Percentiles rank a stretch among this genome's conserved stretches.
Evolutionary conservation across 768 basidiomycete genomes (phyloP).

Genomic region (Coprinellus micaceus): DNA sequence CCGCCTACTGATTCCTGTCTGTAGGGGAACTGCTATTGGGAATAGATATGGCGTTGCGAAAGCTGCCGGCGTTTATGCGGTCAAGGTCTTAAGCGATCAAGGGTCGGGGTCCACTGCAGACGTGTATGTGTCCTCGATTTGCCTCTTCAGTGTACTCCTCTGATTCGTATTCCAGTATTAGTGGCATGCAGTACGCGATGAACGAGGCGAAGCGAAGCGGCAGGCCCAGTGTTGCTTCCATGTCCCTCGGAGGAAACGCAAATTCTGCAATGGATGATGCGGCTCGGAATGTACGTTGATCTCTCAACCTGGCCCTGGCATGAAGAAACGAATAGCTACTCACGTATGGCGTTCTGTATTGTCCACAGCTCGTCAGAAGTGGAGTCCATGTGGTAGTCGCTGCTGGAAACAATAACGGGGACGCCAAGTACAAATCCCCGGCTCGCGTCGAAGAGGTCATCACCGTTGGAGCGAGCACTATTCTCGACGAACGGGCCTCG

Average conservation of each 20-base stretch:
- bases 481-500: constrained; percentile 22
- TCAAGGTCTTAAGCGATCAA: constrained; percentile 37
- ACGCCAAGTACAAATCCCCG: constrained; percentile 23
- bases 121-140: constrained; percentile 17
- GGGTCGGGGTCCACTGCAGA: constrained; percentile 26
- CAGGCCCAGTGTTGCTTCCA: constrained; percentile 30
- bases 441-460: constrained; percentile 25
- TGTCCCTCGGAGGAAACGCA: constrained; percentile 33
- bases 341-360: not conserved
- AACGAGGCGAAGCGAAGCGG: constrained; percentile 15
- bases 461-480: constrained; percentile 28
- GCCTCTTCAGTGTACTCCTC: not conserved
- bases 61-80: constrained; percentile 32
- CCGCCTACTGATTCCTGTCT: not conserved
- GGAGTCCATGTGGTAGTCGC: constrained; percentile 12
- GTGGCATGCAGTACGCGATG: constrained; percentile 31
- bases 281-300: constrained; percentile 19
- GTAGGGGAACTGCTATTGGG: constrained; percentile 15
- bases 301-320: too few relatives aligned
- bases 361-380: not conserved
- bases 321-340: not conserved
- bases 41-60: constrained; percentile 16
- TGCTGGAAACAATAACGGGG: constrained; percentile 24
- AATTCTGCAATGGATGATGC: constrained; percentile 29
- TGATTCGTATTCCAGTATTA: constrained; percentile 19